These are phyloP conservation scores for Eimeria sp. DNA, from an alignment of 169 alveolate genomes.

Conservation along the genomic window DNA sequence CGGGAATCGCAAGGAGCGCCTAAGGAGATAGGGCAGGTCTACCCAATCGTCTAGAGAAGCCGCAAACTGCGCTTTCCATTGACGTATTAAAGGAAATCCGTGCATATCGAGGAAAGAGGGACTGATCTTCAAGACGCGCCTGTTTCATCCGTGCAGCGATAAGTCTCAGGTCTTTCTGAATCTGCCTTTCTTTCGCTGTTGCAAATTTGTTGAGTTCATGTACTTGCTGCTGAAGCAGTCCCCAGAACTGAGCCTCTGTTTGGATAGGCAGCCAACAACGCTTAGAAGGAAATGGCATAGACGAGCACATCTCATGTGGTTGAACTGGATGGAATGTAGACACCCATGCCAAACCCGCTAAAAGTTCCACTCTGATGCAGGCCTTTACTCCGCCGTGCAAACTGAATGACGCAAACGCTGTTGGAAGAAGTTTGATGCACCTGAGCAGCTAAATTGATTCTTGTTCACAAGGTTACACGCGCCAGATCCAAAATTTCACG, in stretches of 20 bases:
- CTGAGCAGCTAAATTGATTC: not conserved
- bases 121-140: slow-evolving; percentile 5
- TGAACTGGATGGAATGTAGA: not conserved
- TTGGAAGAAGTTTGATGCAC: too few species aligned
- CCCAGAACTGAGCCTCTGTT: slow-evolving; percentile 79
- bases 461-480: not conserved
- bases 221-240: slow-evolving; percentile 78
- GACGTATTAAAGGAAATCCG: not conserved
- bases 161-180: slow-evolving; percentile 26
- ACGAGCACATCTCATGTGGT: not conserved
- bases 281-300: not conserved
- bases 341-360: not conserved
- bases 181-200: slow-evolving; percentile 52
- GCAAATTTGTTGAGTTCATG: slow-evolving; percentile 73
- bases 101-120: not conserved
- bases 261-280: slow-evolving; percentile 2
- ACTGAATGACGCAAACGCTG: not conserved
- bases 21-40: not conserved
- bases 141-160: slow-evolving; percentile 68
- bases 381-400: not conserved
- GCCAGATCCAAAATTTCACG: not conserved
- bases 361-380: not conserved
- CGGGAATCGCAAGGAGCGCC: not conserved
- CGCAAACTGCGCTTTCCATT: not conserved
- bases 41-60: not conserved